Percentiles rank a stretch among this genome's conserved stretches.
These are phyloP conservation scores for Peronospora belbahrii DNA, from an alignment of 352 stramenopile species.

Conservation along the genomic window DNA sequence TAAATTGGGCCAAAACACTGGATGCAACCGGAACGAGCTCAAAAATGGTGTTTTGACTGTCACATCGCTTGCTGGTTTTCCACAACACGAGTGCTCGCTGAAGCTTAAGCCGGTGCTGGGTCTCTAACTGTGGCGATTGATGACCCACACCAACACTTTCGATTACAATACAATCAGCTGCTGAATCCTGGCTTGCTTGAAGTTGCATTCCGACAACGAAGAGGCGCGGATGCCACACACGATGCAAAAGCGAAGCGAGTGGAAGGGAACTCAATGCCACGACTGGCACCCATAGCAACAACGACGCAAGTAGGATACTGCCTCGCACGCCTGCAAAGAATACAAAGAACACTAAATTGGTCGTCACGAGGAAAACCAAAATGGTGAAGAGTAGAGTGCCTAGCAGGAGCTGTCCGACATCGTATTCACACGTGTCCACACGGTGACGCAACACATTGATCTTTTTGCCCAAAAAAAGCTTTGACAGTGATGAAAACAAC, in stretches of 20 bases:
- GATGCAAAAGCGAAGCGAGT: constrained; percentile 38
- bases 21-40: constrained; percentile 21
- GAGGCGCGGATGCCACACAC: constrained; percentile 25
- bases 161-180: not conserved
- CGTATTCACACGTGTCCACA: constrained; percentile 92
- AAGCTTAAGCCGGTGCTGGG: constrained; percentile 13
- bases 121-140: constrained; percentile 11
- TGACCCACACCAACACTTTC: constrained; percentile 17
- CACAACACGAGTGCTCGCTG: constrained; percentile 13
- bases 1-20: constrained; percentile 19
- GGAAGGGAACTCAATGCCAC: constrained; percentile 43
- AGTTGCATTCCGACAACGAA: constrained; percentile 34
- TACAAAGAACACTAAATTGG: constrained; percentile 89
- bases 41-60: constrained; percentile 9
- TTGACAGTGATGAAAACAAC: constrained; percentile 83
- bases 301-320: constrained; percentile 28
- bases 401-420: constrained; percentile 83
- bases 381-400: constrained; percentile 91
- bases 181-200: constrained; percentile 5
- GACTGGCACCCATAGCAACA: constrained; percentile 48
- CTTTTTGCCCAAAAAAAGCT: constrained; percentile 92
- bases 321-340: constrained; percentile 85
- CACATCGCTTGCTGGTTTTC: not conserved
- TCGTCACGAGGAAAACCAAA: constrained; percentile 90
- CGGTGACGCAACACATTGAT: constrained; percentile 88